Conservation (phyloP, 129 eudicot species). For the Scalesia atractyloides region DNA sequence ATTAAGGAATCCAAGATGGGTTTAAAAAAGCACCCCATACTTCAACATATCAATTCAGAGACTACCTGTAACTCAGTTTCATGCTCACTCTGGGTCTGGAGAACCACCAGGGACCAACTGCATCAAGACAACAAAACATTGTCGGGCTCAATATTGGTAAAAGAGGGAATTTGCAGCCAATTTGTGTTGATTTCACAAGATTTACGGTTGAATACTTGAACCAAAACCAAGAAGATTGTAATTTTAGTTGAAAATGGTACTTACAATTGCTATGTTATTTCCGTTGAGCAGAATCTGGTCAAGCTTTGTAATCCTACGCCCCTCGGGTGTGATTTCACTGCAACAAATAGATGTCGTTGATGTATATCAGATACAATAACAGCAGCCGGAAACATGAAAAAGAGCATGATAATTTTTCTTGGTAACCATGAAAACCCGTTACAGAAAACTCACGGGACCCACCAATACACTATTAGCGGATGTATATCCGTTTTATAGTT, state of each 20-base stretch:
- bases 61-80: background rate
- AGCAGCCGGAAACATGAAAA: too few relatives aligned
- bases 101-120: conserved; percentile 74
- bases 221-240: background rate
- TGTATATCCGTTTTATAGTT: too few relatives aligned
- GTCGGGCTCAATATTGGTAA: background rate
- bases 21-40: conserved; percentile 32
- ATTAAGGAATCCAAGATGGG: conserved; percentile 32
- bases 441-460: too few relatives aligned
- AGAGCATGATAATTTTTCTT: too few relatives aligned
- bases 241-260: conserved; percentile 18
- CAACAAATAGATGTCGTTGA: background rate
- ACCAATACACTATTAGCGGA: too few relatives aligned
- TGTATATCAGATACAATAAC: background rate
- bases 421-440: too few relatives aligned
- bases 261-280: conserved; percentile 89
- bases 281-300: conserved; percentile 91
- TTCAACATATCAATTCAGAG: conserved; percentile 6
- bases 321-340: conserved; percentile 93
- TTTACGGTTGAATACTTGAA: background rate
- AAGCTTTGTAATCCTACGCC: conserved; percentile 79
- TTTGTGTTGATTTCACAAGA: background rate
- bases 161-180: background rate
- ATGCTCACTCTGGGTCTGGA: conserved; percentile 57
- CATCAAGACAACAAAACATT: conserved; percentile 23